A percentile compares a stretch with the other conserved stretches of the same genome.
Conservation (phyloP, 2,329 filamentous ascomycete species). For the Aspergillus chevalieri region DNA sequence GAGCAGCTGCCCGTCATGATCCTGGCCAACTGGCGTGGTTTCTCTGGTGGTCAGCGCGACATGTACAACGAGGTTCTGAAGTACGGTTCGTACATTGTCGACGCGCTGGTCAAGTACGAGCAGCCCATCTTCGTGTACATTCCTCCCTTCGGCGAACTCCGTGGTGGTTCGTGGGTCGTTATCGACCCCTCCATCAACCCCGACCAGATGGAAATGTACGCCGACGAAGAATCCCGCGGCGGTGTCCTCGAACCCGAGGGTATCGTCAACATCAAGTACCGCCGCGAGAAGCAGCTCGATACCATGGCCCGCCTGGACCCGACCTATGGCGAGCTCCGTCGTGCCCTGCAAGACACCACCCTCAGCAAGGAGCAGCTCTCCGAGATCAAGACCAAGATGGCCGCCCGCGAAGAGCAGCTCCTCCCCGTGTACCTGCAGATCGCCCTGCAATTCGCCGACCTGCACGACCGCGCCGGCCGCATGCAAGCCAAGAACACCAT, state of each 20-base stretch:
- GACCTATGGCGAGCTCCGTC: constrained; percentile 75
- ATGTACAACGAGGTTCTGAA: constrained; percentile 99
- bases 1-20: constrained; percentile 99
- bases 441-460: constrained; percentile 91
- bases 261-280: constrained; percentile 98
- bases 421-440: constrained; percentile 93
- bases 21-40: constrained; percentile 98
- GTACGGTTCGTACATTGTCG: constrained; percentile 98
- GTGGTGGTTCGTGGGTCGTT: constrained; percentile 98
- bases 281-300: constrained; percentile 91
- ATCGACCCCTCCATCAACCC: constrained; percentile 98
- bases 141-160: constrained; percentile 89
- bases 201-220: constrained; percentile 98
- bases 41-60: constrained; percentile 98
- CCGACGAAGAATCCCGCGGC: constrained; percentile 86
- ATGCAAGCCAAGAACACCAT: constrained; percentile 98
- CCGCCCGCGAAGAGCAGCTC: constrained; percentile 75
- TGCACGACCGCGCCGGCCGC: constrained; percentile 92
- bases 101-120: constrained; percentile 95
- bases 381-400: constrained; percentile 77
- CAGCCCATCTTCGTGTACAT: constrained; percentile 99
- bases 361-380: constrained; percentile 69
- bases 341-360: constrained; percentile 62
- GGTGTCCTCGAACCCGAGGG: constrained; percentile 97
- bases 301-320: constrained; percentile 93